A percentile compares a stretch with the other conserved stretches of the same genome.
Conservation (phyloP, 1,284 basidiomycete species). For the Neotropicomus parvogracilis region DNA sequence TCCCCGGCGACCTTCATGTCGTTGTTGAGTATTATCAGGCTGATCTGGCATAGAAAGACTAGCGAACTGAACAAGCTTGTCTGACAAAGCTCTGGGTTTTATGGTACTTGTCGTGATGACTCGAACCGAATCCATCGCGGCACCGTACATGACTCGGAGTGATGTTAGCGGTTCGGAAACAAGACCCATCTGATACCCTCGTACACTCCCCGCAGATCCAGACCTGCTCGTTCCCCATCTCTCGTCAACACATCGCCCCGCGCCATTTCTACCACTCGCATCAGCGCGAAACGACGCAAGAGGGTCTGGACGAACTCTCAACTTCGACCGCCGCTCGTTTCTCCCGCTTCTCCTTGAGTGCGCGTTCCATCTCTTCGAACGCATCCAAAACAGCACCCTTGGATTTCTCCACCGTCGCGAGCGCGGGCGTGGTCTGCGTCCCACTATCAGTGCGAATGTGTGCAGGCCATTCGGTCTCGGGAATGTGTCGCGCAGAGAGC, state of each 20-base stretch:
- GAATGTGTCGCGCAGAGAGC: slow-evolving; percentile 49
- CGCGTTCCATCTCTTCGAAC: slow-evolving; percentile 65
- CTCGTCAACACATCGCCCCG: slow-evolving; percentile 19
- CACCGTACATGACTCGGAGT: background rate
- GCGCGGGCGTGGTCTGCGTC: background rate
- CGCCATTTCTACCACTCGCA: slow-evolving; percentile 15
- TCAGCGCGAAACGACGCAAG: slow-evolving; percentile 14
- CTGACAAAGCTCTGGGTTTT: background rate
- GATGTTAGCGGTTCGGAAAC: slow-evolving; percentile 20
- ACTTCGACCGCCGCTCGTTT: slow-evolving; percentile 25
- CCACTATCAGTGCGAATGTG: slow-evolving; percentile 31
- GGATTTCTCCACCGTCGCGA: slow-evolving; percentile 21
- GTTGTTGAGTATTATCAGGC: background rate
- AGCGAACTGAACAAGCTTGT: too few relatives aligned
- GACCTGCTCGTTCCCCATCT: slow-evolving; percentile 6
- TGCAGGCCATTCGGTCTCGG: slow-evolving; percentile 64
- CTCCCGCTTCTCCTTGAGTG: slow-evolving; percentile 45
- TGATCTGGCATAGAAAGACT: slow-evolving; percentile 14
- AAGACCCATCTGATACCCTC: slow-evolving; percentile 26
- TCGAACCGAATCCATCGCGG: background rate
- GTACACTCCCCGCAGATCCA: slow-evolving; percentile 18
- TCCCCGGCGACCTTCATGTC: background rate
- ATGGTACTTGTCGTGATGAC: background rate
- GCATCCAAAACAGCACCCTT: slow-evolving; percentile 46
- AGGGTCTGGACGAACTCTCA: slow-evolving; percentile 37